Base-by-base conservation (phyloP, 495 filamentous ascomycete genomes). In the Tetracladium setigerum region DNA sequence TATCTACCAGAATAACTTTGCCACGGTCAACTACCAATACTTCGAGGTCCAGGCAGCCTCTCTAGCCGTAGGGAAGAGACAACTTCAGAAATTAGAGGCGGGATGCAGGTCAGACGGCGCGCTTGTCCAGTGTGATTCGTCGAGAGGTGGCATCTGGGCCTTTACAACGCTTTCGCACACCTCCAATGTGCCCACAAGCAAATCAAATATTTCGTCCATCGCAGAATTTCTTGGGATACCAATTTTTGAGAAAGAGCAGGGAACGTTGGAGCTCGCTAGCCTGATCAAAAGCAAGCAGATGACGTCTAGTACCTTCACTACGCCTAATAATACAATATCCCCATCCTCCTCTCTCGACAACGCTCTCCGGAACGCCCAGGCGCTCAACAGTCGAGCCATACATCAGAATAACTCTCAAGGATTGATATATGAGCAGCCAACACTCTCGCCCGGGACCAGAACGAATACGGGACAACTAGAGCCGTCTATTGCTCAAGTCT, bases 251-350 rank as follows among this genome's bases (percentile, higher is more conserved):
- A 61, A 58, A 24, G 67, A 70, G 22, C 67, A 71, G 37, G 71
- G 73, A 6, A 47, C 49, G 35, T 68, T 74, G 37, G 71, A 74
- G 42, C 68, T 73, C 1, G 56, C 55, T 2, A 64, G 61, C 38
- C 62, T 78, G 30, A 58, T 62, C 24, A 76, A 65, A 55, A 65
- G 53, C 27, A 72, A 70, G 43, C 48, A 44, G 18, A 24, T 10
- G 13, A 37, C 44, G 36, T 10, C 37, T 3, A 47, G 36, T 43
- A 39, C 59, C 7, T 62, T 57, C 30, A 68, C 63, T 47, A 72
- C 73, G 9, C 70, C 72, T 15, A 72, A 58, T 35, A 72, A 64
- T 51, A 73, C 67, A 15, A 70, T 71, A 9, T 74, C 73, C 8
- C 65, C 63, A 5, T 65, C 60, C n/a, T 69, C 72, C 17, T 63